These are phyloP conservation scores for Adansonia grandidieri DNA, from an alignment of 441 rosid species.

Conservation along the genomic window DNA sequence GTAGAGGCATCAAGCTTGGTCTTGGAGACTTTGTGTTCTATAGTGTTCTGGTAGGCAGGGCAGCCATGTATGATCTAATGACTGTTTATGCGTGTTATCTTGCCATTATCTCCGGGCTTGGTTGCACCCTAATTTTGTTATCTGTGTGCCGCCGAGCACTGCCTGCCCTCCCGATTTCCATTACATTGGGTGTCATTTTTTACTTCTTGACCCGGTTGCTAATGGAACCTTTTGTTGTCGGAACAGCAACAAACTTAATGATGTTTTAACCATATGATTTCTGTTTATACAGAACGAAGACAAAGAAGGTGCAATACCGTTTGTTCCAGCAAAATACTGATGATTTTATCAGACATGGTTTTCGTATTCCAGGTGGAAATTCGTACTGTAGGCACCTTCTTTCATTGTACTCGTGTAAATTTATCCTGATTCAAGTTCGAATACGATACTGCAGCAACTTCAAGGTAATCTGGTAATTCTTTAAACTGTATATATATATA, in stretches of 20 bases:
- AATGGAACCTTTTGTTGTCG: slow-evolving; percentile 93
- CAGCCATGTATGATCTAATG: slow-evolving; percentile 98
- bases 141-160: slow-evolving; percentile 76
- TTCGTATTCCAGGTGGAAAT: slow-evolving; percentile 29
- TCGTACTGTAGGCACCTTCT: slow-evolving; percentile 14
- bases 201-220: slow-evolving; percentile 90
- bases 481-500: slow-evolving; percentile 9
- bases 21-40: slow-evolving; percentile 96
- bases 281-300: slow-evolving; percentile 2
- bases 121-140: slow-evolving; percentile 92
- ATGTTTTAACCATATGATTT: slow-evolving; percentile 60
- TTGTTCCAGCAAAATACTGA: slow-evolving; percentile 24
- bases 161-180: slow-evolving; percentile 95
- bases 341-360: slow-evolving; percentile 16
- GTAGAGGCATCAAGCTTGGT: slow-evolving; percentile 85
- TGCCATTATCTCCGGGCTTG: slow-evolving; percentile 93
- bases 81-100: slow-evolving; percentile 96
- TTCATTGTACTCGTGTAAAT: slow-evolving; percentile 23
- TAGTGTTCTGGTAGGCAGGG: slow-evolving; percentile 97
- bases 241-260: slow-evolving; percentile 72
- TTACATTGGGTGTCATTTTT: slow-evolving; percentile 76
- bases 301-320: background rate
- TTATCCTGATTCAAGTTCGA: slow-evolving; percentile 24
- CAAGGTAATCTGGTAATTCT: slow-evolving; percentile 24
- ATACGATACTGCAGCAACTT: slow-evolving; percentile 15